Conservation (phyloP, 768 basidiomycete genomes). For the Chlorophyllum brunneum region DNA sequence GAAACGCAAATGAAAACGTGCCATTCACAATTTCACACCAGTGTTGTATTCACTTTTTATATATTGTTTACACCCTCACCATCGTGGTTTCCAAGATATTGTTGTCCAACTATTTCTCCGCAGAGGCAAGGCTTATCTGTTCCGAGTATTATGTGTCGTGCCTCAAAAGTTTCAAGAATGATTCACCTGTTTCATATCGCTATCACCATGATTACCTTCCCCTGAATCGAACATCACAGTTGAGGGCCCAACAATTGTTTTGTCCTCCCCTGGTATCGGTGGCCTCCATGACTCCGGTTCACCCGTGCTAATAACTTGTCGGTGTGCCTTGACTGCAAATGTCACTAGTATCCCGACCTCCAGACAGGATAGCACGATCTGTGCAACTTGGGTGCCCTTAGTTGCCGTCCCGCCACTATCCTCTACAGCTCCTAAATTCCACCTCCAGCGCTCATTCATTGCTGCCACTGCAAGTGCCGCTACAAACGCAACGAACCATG, state of each 20-base stretch:
- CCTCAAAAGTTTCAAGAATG: neutral
- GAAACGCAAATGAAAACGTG: slow-evolving; percentile 22
- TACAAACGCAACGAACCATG: slow-evolving; percentile 6
- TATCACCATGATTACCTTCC: neutral
- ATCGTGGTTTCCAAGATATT: too few relatives aligned
- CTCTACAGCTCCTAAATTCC: neutral
- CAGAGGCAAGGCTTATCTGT: too few relatives aligned
- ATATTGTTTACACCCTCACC: neutral
- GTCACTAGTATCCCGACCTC: neutral
- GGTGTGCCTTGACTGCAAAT: neutral
- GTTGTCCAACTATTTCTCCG: too few relatives aligned
- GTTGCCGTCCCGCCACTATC: neutral
- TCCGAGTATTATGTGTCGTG: too few relatives aligned
- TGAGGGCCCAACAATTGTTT: neutral
- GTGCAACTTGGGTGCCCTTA: neutral
- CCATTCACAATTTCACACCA: too few relatives aligned
- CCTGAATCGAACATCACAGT: neutral
- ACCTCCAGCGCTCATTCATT: neutral
- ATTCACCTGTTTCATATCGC: neutral
- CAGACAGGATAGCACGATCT: neutral
- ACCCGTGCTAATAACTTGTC: neutral
- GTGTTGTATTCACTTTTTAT: slow-evolving; percentile 1
- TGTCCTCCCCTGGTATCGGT: neutral
- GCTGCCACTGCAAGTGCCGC: neutral
- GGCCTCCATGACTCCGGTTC: slow-evolving; percentile 5